A percentile compares a stretch with the other conserved stretches of the same genome.
Evolutionary conservation across 1,139 yeast species (phyloP).

Genomic region (Yamadazyma conglobata): DNA sequence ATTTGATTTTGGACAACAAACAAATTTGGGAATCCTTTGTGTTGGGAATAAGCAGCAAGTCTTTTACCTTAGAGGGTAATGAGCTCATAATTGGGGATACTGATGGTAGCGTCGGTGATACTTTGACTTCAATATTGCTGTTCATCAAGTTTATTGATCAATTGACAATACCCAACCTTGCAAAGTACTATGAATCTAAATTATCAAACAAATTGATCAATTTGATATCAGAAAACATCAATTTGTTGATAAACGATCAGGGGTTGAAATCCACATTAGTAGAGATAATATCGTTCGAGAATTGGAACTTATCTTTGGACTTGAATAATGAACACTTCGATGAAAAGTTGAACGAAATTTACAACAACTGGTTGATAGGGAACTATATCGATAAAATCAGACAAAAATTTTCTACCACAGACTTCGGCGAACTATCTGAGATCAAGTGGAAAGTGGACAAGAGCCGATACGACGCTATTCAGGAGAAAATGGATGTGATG

Average conservation of each 20-base stretch:
- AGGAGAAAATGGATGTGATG: slow-evolving; percentile 12
- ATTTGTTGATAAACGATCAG: slow-evolving; percentile 17
- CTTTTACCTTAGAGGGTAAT: slow-evolving; percentile 1
- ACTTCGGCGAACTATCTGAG: slow-evolving; percentile 12
- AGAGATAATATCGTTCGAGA: slow-evolving; percentile 21
- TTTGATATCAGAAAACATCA: slow-evolving; percentile 29
- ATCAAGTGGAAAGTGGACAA: slow-evolving; percentile 14
- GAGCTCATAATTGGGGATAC: slow-evolving; percentile 6
- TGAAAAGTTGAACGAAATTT: slow-evolving; percentile 25
- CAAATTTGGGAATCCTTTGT: slow-evolving; percentile 18
- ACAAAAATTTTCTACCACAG: slow-evolving; percentile 14
- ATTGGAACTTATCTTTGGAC: slow-evolving; percentile 29
- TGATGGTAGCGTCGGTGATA: slow-evolving; percentile 4
- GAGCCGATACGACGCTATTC: slow-evolving; percentile 11
- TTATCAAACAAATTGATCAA: slow-evolving; percentile 29
- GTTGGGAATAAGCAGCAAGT: slow-evolving; percentile 8
- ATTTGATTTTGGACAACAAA: slow-evolving; percentile 14
- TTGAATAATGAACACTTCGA: slow-evolving; percentile 12
- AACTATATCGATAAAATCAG: slow-evolving; percentile 24
- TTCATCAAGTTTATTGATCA: slow-evolving; percentile 32
- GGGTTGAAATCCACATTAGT: slow-evolving; percentile 18
- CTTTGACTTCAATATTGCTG: slow-evolving; percentile 20
- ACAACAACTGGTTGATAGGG: slow-evolving; percentile 30
- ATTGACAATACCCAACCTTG: slow-evolving; percentile 21
- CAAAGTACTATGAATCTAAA: slow-evolving; percentile 26